A percentile compares a stretch with the other conserved stretches of the same genome.
phyloP scores from a whole-genome alignment of 23 red algal species.

The Gracilaria gracilis region DNA sequence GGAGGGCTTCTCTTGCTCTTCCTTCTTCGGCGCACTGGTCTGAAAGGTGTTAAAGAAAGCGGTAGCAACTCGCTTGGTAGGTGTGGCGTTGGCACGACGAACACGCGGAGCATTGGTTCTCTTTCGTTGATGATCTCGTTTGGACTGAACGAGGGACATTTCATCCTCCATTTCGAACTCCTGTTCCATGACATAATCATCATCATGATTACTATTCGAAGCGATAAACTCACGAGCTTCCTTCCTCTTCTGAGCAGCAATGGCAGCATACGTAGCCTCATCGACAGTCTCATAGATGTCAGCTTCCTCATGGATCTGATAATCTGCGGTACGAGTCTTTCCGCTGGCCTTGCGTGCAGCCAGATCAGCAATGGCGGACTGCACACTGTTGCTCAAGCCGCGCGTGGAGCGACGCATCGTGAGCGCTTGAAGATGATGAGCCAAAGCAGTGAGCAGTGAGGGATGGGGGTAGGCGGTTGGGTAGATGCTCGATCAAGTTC shows the following conservation, averaged over 20 bases:
- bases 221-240: slow-evolving; percentile 80
- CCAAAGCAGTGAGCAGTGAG: not conserved
- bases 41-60: slow-evolving; percentile 64
- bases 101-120: slow-evolving; percentile 30
- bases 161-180: slow-evolving; percentile 78
- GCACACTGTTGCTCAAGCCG: slow-evolving; percentile 17
- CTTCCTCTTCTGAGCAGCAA: slow-evolving; percentile 58
- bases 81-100: slow-evolving; percentile 3
- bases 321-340: slow-evolving; percentile 59
- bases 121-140: slow-evolving; percentile 42
- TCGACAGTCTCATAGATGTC: slow-evolving; percentile 89
- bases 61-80: slow-evolving; percentile 42
- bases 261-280: slow-evolving; percentile 73
- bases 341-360: slow-evolving; percentile 70
- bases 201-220: slow-evolving; percentile 37
- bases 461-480: not conserved
- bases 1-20: not conserved
- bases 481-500: not conserved
- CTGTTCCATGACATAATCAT: slow-evolving; percentile 66
- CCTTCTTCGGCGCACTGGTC: not conserved
- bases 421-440: not conserved
- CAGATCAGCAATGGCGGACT: slow-evolving; percentile 73
- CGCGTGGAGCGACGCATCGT: slow-evolving; percentile 64
- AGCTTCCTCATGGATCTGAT: slow-evolving; percentile 76
- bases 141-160: slow-evolving; percentile 35